These are phyloP conservation scores for Pseudocercospora fuligena DNA, from an alignment of 2,329 filamentous ascomycete species.

Conservation along the genomic window DNA sequence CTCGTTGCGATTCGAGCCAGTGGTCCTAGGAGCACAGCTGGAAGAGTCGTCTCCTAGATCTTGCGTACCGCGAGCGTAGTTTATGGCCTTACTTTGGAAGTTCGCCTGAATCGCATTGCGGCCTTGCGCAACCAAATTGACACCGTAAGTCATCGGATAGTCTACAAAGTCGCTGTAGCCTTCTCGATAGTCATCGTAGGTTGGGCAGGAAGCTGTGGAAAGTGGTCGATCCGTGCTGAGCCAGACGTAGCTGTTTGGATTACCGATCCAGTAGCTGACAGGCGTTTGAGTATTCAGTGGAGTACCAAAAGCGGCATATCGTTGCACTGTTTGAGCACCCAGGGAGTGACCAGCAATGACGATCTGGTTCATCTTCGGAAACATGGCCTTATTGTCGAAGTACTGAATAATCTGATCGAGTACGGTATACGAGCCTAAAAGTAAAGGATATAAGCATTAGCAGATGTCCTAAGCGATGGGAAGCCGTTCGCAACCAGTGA, in stretches of 20 bases:
- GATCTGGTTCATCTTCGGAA: conserved; percentile 45
- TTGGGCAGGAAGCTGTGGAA: conserved; percentile 36
- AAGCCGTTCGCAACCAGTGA: too few species aligned
- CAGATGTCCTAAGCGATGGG: too few species aligned
- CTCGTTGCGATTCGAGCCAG: conserved; percentile 44
- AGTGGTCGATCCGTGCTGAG: conserved; percentile 40
- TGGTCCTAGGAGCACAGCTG: conserved; percentile 40
- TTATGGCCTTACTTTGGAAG: conserved; percentile 42
- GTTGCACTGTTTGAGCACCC: conserved; percentile 43
- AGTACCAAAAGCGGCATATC: conserved; percentile 42
- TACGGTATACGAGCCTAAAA: conserved; percentile 35
- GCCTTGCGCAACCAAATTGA: conserved; percentile 37
- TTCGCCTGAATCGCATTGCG: conserved; percentile 40
- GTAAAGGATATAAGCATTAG: too few species aligned
- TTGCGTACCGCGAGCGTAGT: conserved; percentile 41
- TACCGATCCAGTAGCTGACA: conserved; percentile 41
- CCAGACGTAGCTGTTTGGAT: conserved; percentile 45
- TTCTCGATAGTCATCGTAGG: conserved; percentile 43
- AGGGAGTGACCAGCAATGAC: conserved; percentile 45
- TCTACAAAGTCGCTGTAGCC: conserved; percentile 41
- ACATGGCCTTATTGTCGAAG: conserved; percentile 40
- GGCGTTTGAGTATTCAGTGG: conserved; percentile 32
- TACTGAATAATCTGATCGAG: conserved; percentile 44
- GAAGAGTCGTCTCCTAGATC: conserved; percentile 44
- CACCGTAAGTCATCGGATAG: conserved; percentile 41